These are phyloP conservation scores for Uncinocarpus reesii DNA, from an alignment of 2,329 filamentous ascomycete genomes.

Conservation along the genomic window DNA sequence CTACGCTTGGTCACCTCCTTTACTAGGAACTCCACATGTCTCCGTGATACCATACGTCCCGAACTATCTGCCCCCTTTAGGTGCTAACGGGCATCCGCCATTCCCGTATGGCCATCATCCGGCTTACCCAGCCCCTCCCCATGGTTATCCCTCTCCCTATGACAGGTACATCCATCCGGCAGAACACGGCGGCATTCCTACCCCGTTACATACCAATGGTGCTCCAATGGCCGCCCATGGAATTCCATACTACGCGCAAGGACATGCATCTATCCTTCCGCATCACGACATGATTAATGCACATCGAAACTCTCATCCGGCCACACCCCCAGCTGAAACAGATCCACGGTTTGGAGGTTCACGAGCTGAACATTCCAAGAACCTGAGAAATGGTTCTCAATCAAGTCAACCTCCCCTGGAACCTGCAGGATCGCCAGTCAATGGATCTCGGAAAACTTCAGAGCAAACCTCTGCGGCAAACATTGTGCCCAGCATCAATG, in stretches of 20 bases:
- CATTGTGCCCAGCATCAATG: slow-evolving; percentile 46
- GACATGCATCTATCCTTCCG: slow-evolving; percentile 1
- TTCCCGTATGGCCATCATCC: slow-evolving; percentile 27
- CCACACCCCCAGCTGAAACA: not conserved
- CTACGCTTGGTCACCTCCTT: slow-evolving; percentile 38
- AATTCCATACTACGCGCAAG: slow-evolving; percentile 6
- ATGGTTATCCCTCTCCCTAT: slow-evolving; percentile 25
- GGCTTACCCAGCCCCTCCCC: slow-evolving; percentile 21
- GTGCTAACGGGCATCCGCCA: slow-evolving; percentile 22
- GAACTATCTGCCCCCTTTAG: slow-evolving; percentile 31
- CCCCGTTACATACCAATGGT: slow-evolving; percentile 21
- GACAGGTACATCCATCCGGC: slow-evolving; percentile 27
- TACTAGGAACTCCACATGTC: slow-evolving; percentile 35
- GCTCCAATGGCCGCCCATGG: slow-evolving; percentile 15
- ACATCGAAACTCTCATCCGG: slow-evolving; percentile 5
- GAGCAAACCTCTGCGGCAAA: slow-evolving; percentile 26
- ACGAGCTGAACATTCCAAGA: not conserved
- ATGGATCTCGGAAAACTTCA: slow-evolving; percentile 20
- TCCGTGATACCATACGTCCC: slow-evolving; percentile 27
- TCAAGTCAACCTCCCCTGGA: slow-evolving; percentile 25
- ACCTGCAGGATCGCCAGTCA: slow-evolving; percentile 13
- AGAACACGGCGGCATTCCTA: slow-evolving; percentile 23
- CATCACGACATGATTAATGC: not conserved
- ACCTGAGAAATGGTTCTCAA: slow-evolving; percentile 2
- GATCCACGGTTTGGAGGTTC: not conserved